Percentiles rank a stretch among this genome's conserved stretches.
Conservation (phyloP, 139 green algal species). For the Astrephomene gubernaculifera region DNA sequence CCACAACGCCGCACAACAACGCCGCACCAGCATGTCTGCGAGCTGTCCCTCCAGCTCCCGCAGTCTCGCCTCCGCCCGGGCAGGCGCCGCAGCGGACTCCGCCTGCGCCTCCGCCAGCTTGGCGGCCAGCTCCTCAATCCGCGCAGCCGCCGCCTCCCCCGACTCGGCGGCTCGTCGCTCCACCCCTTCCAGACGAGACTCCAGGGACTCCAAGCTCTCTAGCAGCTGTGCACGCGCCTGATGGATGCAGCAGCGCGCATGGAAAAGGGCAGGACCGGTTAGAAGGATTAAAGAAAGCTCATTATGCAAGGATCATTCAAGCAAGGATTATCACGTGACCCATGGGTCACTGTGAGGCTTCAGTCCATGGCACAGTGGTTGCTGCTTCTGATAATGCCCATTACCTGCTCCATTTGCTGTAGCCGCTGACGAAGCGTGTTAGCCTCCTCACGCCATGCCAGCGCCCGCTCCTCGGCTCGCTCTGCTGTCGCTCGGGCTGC, state of each 20-base stretch:
- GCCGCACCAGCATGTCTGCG: conserved; percentile 23
- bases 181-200: conserved; percentile 31
- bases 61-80: conserved; percentile 3
- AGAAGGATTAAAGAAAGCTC: too few relatives aligned
- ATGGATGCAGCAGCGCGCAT: too few relatives aligned
- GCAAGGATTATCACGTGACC: too few relatives aligned
- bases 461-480: conserved; percentile 13
- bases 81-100: neutral
- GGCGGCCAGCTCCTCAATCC: conserved; percentile 19
- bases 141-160: neutral
- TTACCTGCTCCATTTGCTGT: conserved; percentile 33
- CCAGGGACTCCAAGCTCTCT: conserved; percentile 17
- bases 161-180: conserved; percentile 27
- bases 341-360: too few relatives aligned
- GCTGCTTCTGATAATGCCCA: too few relatives aligned
- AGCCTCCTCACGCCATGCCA: neutral
- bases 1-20: too few relatives aligned
- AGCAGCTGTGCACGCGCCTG: conserved; percentile 26
- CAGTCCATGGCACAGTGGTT: too few relatives aligned
- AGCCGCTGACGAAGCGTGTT: conserved; percentile 29
- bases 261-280: too few relatives aligned
- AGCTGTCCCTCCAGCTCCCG: conserved; percentile 46
- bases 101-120: conserved; percentile 20
- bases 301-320: too few relatives aligned
- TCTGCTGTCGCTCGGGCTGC: conserved; percentile 36